Base-by-base conservation (phyloP, 805 yeast genomes). In the Suhomyces faveliae region DNA sequence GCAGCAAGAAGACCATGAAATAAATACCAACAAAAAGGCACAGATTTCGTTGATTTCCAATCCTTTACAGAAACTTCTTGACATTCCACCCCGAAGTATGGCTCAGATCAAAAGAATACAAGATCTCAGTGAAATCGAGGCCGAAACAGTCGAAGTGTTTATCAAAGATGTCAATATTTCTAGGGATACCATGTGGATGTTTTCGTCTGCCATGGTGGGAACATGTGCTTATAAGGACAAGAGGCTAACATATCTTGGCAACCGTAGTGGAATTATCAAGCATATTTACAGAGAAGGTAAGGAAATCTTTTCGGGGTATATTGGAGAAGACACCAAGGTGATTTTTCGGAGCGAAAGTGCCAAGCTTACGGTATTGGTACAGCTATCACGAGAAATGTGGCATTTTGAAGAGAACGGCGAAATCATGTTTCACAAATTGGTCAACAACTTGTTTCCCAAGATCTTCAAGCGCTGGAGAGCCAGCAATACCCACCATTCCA, bases 401-500 rank as follows among this genome's bases (percentile, higher is more conserved):
- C 89, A 90, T 63, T 94, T 94, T 65, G 98, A 94, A 66, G 97
- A 91, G 60, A 87, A 87, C 54, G 99, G 99, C 1, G 97, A 92
- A 60, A 87, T 91, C 46, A 80, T 89, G 80, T 92, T 92, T 63
- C 92, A 91, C 63, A 89, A 90, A 65, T 80, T 94, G 56, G 89
- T 94, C 40, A 91, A 92, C 62, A 87, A 95, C n/a, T 73, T 92
- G 43, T 83, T 94, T 46, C 99, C 99, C 0, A 85, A 84, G 50
- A 84, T 92, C 30, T 89, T 94, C 63, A 84, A 84, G 56, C 78
- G 84, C 50, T 94, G 98, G 98, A 79, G 89, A 53, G 85, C 84
- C 27, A 77, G 83, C 49, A 92, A 87, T 17, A 86, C 96, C 1
- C 96, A 91, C 59, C 99, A 94, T 67, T 76, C 90, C 17, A 87